phyloP scores from a whole-genome alignment of 345 rosid species.

The Xanthoceras sorbifolium region DNA sequence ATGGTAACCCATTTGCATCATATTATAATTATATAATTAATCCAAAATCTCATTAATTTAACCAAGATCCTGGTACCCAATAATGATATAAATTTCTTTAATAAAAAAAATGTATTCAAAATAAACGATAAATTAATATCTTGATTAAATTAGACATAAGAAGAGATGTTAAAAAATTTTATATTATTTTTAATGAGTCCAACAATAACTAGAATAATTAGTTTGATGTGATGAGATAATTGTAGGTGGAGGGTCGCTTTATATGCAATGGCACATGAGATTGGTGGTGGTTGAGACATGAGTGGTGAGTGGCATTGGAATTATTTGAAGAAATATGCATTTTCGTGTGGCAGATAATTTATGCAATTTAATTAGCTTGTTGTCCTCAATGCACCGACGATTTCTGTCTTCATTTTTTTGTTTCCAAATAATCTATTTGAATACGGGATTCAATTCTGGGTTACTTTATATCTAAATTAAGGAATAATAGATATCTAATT shows the following conservation, averaged over 20 bases:
- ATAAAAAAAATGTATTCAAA: no score
- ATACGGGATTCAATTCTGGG: not conserved
- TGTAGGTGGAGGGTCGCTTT: constrained; percentile 9
- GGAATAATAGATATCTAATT: not conserved
- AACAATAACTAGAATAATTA: not conserved
- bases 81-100: no score
- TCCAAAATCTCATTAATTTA: not conserved
- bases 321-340: not conserved
- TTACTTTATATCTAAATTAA: no score
- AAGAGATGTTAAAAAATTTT: not conserved
- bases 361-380: not conserved
- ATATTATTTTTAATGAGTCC: not conserved
- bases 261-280: not conserved
- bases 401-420: not conserved
- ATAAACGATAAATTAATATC: no score
- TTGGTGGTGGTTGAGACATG: not conserved
- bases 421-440: not conserved
- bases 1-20: not conserved
- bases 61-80: not conserved
- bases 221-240: not conserved
- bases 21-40: no score
- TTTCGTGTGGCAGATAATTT: not conserved
- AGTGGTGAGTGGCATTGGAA: not conserved
- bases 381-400: constrained; percentile 19
- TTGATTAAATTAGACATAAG: no score